Conservation (phyloP, 2,329 filamentous ascomycete species). For the Penicillium sp. region DNA sequence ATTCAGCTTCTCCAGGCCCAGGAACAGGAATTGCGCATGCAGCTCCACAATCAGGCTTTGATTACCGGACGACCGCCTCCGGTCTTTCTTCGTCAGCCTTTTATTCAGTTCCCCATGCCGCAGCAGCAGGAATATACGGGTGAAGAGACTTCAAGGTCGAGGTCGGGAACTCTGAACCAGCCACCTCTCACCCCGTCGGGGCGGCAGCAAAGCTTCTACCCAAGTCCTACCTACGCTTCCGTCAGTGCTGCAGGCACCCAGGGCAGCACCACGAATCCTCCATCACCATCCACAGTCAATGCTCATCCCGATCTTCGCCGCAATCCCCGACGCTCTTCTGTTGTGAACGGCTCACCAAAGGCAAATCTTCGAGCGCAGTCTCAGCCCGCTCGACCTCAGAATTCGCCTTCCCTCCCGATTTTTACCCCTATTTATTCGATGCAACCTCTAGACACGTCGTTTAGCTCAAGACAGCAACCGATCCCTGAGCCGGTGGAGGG, state of each 20-base stretch:
- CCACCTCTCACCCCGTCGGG: conserved; percentile 34
- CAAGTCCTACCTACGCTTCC: conserved; percentile 40
- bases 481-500: conserved; percentile 38
- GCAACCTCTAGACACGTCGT: conserved; percentile 33
- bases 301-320: conserved; percentile 48
- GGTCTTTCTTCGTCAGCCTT: conserved; percentile 45
- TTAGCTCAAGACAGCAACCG: conserved; percentile 33
- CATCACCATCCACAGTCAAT: conserved; percentile 46
- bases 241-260: conserved; percentile 39
- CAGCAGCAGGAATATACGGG: conserved; percentile 37
- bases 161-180: conserved; percentile 43
- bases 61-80: conserved; percentile 43
- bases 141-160: conserved; percentile 41
- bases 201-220: conserved; percentile 38
- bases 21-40: conserved; percentile 52
- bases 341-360: conserved; percentile 45
- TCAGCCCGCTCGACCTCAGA: conserved; percentile 51
- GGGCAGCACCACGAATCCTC: conserved; percentile 48
- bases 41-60: conserved; percentile 50
- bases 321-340: conserved; percentile 48
- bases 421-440: conserved; percentile 39
- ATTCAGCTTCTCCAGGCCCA: conserved; percentile 54
- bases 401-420: conserved; percentile 34
- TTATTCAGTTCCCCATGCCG: conserved; percentile 44
- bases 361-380: conserved; percentile 51